A percentile compares a stretch with the other conserved stretches of the same genome.
phyloP scores from a whole-genome alignment of 108 stramenopile species.

The Fragilariopsis cylindrus region DNA sequence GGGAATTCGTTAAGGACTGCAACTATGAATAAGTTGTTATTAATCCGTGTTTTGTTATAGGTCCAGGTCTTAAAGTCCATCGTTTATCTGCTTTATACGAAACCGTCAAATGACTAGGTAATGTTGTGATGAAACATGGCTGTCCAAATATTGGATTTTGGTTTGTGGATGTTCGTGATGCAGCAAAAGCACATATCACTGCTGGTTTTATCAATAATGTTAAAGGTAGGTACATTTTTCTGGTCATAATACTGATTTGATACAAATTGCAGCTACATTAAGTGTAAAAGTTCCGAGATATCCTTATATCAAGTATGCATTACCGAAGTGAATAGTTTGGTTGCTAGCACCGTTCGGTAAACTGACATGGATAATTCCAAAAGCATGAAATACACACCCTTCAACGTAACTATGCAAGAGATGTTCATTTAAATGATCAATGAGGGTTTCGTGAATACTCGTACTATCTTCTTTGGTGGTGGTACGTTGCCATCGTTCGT shows the following conservation, averaged over 20 bases:
- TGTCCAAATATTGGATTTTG: background rate
- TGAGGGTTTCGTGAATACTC: background rate
- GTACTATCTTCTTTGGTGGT: too few species aligned
- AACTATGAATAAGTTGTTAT: background rate
- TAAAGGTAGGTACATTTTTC: background rate
- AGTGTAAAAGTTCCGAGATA: background rate
- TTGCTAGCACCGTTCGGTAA: background rate
- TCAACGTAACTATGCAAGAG: background rate
- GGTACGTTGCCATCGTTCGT: too few species aligned
- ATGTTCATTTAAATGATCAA: background rate
- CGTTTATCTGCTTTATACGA: background rate
- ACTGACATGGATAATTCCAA: background rate
- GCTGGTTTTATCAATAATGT: background rate
- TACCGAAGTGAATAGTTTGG: background rate
- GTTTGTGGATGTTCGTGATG: constrained; percentile 6
- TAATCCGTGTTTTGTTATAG: background rate
- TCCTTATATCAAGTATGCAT: background rate
- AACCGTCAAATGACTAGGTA: background rate
- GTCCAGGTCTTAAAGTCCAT: constrained; percentile 8
- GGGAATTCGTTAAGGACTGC: background rate
- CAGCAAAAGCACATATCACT: background rate
- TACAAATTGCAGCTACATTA: background rate
- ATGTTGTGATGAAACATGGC: background rate
- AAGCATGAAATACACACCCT: background rate
- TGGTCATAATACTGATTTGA: background rate